Percentiles rank a stretch among this genome's conserved stretches.
Conservation (phyloP, 2,329 filamentous ascomycete genomes). For the Cladophialophora yegresii region DNA sequence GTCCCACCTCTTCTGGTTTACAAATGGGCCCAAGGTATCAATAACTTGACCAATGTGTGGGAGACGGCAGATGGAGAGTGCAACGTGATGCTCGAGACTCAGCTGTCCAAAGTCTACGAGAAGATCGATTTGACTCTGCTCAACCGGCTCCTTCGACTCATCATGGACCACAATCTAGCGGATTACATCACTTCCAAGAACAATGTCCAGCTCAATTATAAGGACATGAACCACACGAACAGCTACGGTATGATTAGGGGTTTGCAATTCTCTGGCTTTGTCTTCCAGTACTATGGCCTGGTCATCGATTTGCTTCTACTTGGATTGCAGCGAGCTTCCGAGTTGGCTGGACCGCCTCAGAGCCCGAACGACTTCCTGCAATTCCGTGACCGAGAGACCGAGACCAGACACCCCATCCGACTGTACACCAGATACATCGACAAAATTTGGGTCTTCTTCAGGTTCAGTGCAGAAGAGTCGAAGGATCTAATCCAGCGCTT, state of each 20-base stretch:
- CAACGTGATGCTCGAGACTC: conserved; percentile 98
- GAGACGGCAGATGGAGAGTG: conserved; percentile 91
- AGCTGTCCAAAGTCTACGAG: conserved; percentile 98
- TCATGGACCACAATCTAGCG: conserved; percentile 99
- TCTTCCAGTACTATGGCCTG: conserved; percentile 97
- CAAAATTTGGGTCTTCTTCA: conserved; percentile 96
- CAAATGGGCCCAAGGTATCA: conserved; percentile 99
- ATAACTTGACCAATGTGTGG: conserved; percentile 96
- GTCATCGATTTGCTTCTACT: conserved; percentile 91
- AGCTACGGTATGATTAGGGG: conserved; percentile 98
- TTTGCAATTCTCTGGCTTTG: conserved; percentile 95
- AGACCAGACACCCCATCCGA: conserved; percentile 90
- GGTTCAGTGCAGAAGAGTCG: conserved; percentile 91
- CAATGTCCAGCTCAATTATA: conserved; percentile 98
- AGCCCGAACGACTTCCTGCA: conserved; percentile 97
- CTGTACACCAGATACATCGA: conserved; percentile 98
- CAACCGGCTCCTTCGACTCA: conserved; percentile 86
- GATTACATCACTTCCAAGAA: conserved; percentile 99
- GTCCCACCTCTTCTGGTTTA: conserved; percentile 92
- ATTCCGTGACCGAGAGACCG: conserved; percentile 89
- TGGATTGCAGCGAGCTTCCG: conserved; percentile 92
- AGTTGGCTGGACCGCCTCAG: conserved; percentile 91
- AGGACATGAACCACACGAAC: conserved; percentile 99
- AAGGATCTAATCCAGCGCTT: conserved; percentile 95
- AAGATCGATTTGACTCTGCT: conserved; percentile 97